Evolutionary conservation across 441 rosid species (phyloP).

Genomic region (Biscutella laevigata): DNA sequence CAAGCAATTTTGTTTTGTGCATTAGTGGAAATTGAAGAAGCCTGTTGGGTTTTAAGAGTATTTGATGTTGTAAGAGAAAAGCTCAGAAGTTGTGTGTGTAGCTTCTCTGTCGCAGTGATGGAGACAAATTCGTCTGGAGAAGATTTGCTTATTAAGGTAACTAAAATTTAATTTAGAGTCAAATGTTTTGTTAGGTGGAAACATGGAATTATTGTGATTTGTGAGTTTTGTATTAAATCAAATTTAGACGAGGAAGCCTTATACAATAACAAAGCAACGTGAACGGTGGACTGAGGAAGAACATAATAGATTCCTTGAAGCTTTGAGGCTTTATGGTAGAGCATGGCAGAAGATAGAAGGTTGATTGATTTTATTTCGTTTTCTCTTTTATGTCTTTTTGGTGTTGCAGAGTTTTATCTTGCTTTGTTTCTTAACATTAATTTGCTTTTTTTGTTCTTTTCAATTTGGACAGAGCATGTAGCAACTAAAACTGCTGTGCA

Average conservation of each 20-base stretch:
- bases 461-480: constrained; percentile 60
- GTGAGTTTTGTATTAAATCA: not conserved
- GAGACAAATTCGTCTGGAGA: constrained; percentile 31
- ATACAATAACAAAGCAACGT: constrained; percentile 89
- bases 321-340: constrained; percentile 83
- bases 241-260: constrained; percentile 57
- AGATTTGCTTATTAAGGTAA: constrained; percentile 28
- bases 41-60: too few species aligned
- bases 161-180: not conserved
- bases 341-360: constrained; percentile 99
- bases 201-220: not conserved
- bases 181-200: not conserved
- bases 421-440: constrained; percentile 1
- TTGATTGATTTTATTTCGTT: not conserved
- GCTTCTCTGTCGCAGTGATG: constrained; percentile 13
- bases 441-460: not conserved
- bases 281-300: constrained; percentile 99
- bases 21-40: too few species aligned
- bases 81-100: constrained; percentile 13
- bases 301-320: constrained; percentile 89
- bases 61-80: not conserved
- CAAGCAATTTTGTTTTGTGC: not conserved
- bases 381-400: not conserved
- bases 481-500: constrained; percentile 83
- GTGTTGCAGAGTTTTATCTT: not conserved